phyloP scores from a whole-genome alignment of 495 filamentous ascomycete species.

The Aspergillus sclerotioniger region DNA sequence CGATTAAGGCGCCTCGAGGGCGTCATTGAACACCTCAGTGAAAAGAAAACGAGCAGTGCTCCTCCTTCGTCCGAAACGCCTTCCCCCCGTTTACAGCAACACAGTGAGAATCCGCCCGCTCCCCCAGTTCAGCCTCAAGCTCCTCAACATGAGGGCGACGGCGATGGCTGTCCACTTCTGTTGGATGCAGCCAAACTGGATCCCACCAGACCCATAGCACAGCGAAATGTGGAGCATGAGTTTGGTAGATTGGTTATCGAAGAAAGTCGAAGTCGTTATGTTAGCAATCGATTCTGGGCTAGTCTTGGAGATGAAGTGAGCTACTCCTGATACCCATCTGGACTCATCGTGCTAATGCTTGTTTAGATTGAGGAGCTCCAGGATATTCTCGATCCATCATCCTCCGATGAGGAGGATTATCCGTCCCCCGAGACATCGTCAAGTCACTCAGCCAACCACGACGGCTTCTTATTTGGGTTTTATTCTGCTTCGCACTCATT shows the following conservation, averaged over 20 bases:
- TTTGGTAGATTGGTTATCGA: constrained; percentile 83
- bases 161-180: constrained; percentile 29
- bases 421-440: constrained; percentile 55
- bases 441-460: constrained; percentile 53
- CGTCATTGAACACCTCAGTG: constrained; percentile 68
- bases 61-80: constrained; percentile 4
- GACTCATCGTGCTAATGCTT: constrained; percentile 1
- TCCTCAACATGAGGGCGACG: constrained; percentile 10
- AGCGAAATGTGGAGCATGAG: constrained; percentile 54
- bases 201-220: constrained; percentile 25
- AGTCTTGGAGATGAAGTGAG: constrained; percentile 79
- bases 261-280: constrained; percentile 78
- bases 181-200: constrained; percentile 7
- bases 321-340: background rate
- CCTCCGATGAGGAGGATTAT: constrained; percentile 62
- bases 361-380: constrained; percentile 68
- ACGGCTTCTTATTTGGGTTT: constrained; percentile 69
- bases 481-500: constrained; percentile 54
- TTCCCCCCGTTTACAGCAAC: constrained; percentile 10
- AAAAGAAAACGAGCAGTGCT: constrained; percentile 16
- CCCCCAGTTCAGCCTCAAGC: background rate
- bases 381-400: constrained; percentile 64
- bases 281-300: constrained; percentile 89
- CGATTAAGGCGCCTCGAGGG: constrained; percentile 76
- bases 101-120: constrained; percentile 7